phyloP scores from a whole-genome alignment of 139 green algal species.

The Chlamydomonas sp. region DNA sequence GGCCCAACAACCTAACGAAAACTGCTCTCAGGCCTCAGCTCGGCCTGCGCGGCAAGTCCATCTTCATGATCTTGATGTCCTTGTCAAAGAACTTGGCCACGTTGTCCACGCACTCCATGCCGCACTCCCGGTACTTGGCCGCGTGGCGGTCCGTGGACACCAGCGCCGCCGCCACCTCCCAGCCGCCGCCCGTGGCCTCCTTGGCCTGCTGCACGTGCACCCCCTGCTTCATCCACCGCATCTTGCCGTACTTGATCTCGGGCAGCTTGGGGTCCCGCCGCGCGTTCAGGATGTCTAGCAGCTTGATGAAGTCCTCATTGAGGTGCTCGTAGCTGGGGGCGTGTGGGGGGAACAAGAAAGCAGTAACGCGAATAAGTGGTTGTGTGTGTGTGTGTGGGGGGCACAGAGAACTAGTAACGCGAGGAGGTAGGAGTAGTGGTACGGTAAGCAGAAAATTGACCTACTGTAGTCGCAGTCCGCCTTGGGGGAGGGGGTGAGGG shows the following conservation, averaged over 20 bases:
- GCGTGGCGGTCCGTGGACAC: constrained; percentile 30
- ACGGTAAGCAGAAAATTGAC: too few species aligned
- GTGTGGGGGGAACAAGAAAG: not conserved
- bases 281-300: constrained; percentile 32
- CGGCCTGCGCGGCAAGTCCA: constrained; percentile 20
- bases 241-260: not conserved
- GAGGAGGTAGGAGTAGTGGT: too few species aligned
- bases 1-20: too few species aligned
- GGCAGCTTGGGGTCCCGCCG: constrained; percentile 20
- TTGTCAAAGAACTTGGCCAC: constrained; percentile 6
- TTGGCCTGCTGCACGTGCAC: constrained; percentile 20
- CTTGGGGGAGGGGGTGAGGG: too few species aligned
- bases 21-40: too few species aligned
- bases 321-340: constrained; percentile 34
- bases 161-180: constrained; percentile 19
- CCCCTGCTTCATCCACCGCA: constrained; percentile 39
- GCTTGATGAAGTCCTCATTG: constrained; percentile 22
- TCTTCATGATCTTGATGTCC: constrained; percentile 20
- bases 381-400: not conserved
- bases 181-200: not conserved
- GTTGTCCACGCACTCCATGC: constrained; percentile 14
- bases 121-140: constrained; percentile 15
- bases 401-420: too few species aligned
- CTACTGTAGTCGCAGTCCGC: too few species aligned
- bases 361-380: not conserved